Base-by-base conservation (phyloP, 768 basidiomycete genomes). In the Tricholoma bakamatsutake region DNA sequence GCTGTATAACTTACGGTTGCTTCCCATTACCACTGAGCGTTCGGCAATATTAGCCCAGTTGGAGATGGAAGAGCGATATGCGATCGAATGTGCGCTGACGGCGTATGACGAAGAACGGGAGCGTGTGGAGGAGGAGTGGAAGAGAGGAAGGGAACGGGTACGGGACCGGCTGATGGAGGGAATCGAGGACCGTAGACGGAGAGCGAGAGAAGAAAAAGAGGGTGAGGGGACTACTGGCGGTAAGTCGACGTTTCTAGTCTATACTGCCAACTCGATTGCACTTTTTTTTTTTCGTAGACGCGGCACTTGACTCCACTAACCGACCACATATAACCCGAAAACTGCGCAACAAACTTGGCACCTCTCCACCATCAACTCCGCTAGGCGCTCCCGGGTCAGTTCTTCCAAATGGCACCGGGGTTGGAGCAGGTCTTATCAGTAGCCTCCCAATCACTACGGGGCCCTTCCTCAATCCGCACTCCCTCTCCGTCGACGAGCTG, bases 161-260 rank as follows among this genome's bases (percentile, higher is more conserved):
- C 75, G 88, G 7, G 89, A 92, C 62, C 77, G 90, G 13, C 73
- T 93, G 30, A 68, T 92, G 13, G 91, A 93, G 63, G 89, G 91
- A 28, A 87, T 93, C 60, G 90, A 92, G 67, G 91, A 93, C 64
- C 77, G 90, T 30, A 70, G 90, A 54, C 76, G 84, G 61, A 73
- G 87, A 57, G 91, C 91, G 28, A 74, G 91, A 52, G 91, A 93
- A 59, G 91, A 93, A 73, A 93, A 92, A 66, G 91, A 93, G 57
- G 88, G 90, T 58, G 91, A 93, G 62, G 90, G 88, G n/a, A 84
- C 82, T 13, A 77, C 81, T 40, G 84, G 83, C 52, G 87, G 82
- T 85, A 48, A 54, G 80, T 73, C 30, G 52, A 37, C 52, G 47
- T 51, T 12, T 57, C 52, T 45, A 47, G 8, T 33, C 54, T 49